Conservation (phyloP, 2,329 filamentous ascomycete species). For the Alternaria solani region DNA sequence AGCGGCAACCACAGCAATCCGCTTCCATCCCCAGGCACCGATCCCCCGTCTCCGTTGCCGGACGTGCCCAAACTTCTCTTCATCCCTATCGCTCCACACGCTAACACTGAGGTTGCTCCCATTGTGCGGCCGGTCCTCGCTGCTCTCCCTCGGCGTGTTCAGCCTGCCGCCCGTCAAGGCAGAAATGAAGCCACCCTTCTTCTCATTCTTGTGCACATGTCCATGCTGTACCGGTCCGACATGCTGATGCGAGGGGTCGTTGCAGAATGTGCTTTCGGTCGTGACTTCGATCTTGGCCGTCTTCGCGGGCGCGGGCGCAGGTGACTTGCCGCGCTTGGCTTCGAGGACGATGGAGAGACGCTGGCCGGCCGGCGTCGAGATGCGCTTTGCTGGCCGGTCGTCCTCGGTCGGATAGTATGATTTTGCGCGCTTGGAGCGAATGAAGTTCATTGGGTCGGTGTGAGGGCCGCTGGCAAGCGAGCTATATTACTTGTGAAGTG, state of each 20-base stretch:
- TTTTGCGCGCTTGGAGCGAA: conserved; percentile 31
- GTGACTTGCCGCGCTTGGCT: conserved; percentile 27
- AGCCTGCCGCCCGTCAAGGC: conserved; percentile 33
- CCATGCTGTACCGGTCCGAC: conserved; percentile 32
- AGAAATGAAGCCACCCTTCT: conserved; percentile 29
- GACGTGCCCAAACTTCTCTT: conserved; percentile 42
- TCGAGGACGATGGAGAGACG: conserved; percentile 54
- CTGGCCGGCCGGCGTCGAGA: conserved; percentile 53
- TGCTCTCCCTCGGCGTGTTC: conserved; percentile 42
- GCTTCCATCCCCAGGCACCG: conserved; percentile 51
- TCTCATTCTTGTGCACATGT: conserved; percentile 23
- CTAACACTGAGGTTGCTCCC: conserved; percentile 45
- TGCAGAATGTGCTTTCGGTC: conserved; percentile 41
- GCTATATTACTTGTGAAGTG: conserved; percentile 1
- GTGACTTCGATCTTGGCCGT: conserved; percentile 36
- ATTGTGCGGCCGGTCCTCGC: conserved; percentile 35
- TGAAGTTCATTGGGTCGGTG: conserved; percentile 35
- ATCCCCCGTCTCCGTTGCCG: conserved; percentile 31
- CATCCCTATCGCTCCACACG: conserved; percentile 48
- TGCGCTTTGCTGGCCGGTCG: conserved; percentile 50
- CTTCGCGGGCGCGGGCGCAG: conserved; percentile 17
- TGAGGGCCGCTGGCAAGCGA: not conserved
- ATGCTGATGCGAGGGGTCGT: conserved; percentile 36
- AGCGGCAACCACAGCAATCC: conserved; percentile 46
- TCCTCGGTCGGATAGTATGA: conserved; percentile 35